Evolutionary conservation across 2,329 filamentous ascomycete species (phyloP), one percentile per base, ranked within the genome.

Genomic region (Pyricularia grisea): DNA sequence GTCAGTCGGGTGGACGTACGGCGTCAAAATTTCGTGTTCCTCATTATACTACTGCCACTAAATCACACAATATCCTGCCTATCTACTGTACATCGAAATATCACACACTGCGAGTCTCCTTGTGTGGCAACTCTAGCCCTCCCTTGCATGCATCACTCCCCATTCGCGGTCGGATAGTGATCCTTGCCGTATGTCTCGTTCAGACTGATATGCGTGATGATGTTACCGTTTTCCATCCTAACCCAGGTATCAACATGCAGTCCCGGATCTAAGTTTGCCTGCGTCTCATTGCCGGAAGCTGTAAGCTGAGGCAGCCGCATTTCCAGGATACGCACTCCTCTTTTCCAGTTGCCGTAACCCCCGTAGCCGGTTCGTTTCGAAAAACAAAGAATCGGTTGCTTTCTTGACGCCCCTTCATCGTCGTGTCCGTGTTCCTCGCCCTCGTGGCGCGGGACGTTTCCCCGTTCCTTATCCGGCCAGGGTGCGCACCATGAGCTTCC

Each of bases 401-500:
- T 31, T 36, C 30, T 30, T 36, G 27, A 23, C 6, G 30, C 25
- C 64, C 64, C 11, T 3, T 33, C 30, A 30, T 58, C 63, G 10
- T 69, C 68, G 84, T 70, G 25, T 82, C 79, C 0, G 76, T 76
- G 1, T 78, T 30, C 23, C 74, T 75, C 64, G 74, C 76, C 14
- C 72, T 72, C 0, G 76, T 72, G 7, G 75, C 70, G 79, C 79
- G 79, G 73, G 78, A 79, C 71, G 77, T 77, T 72, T 79, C 80
- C 69, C 66, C 66, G 68, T 27, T 61, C 58, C 58, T 61, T 61
- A n/a, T 11, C 6, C 58, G 72, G 72, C 76, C 75, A 78, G 64
- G 72, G 73, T 20, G 70, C 76, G 71, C 80, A 83, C 82, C 82
- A 84, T 30, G 80, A 78, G 72, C 82, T 77, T 0, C 81, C 81